Evolutionary conservation across 768 basidiomycete species (phyloP).

Genomic region (Amanita exitialis): DNA sequence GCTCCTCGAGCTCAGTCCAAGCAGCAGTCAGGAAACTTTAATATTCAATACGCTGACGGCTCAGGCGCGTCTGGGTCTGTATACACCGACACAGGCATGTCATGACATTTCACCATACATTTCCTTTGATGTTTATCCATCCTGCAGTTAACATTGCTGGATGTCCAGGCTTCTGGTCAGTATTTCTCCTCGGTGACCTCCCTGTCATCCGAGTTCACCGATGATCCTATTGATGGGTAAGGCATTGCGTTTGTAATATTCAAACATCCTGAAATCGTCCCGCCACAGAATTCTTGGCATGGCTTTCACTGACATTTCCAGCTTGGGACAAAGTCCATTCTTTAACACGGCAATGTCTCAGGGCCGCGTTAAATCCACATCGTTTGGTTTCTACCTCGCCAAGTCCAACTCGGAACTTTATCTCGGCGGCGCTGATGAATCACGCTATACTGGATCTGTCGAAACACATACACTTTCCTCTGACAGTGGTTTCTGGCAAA

Average conservation of each 20-base stretch:
- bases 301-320: constrained; percentile 25
- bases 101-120: constrained; percentile 12
- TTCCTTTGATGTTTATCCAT: constrained; percentile 14
- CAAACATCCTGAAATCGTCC: background rate
- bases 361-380: constrained; percentile 17
- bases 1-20: background rate
- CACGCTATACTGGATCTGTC: constrained; percentile 32
- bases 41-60: constrained; percentile 35
- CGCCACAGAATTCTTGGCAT: constrained; percentile 20
- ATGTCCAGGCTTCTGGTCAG: background rate
- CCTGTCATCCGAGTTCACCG: background rate
- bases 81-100: constrained; percentile 23
- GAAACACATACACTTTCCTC: constrained; percentile 21
- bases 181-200: constrained; percentile 1
- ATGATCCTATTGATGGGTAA: constrained; percentile 2
- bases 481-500: constrained; percentile 18
- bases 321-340: constrained; percentile 20
- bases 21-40: background rate
- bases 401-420: constrained; percentile 33
- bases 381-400: constrained; percentile 37
- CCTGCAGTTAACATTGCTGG: background rate
- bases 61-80: constrained; percentile 26
- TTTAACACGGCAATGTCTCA: constrained; percentile 30
- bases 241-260: constrained; percentile 10
- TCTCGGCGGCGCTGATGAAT: constrained; percentile 38